Evolutionary conservation across 208 protist genomes (phyloP), one percentile per base, ranked within the genome.

Genomic region (Trypanosoma theileri): DNA sequence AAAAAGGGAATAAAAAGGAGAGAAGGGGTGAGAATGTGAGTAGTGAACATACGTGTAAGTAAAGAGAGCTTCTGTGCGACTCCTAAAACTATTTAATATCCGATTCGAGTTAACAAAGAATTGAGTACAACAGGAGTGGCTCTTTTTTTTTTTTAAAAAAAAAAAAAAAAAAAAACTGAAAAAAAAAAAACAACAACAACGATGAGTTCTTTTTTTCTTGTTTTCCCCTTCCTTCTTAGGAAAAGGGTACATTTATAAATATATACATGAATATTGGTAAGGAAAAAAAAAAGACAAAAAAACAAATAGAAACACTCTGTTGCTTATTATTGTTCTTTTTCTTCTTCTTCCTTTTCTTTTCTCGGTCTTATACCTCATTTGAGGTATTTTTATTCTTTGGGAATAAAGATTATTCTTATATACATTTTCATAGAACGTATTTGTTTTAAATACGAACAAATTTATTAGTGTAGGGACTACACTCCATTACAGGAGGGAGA

Each of bases 61-160:
- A 35, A 35, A 35, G 28, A 35, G 28, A 35, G 28, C 28, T 35
- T 35, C 28, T 35, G 28, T 1, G 28, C 28, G 28, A 51, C 28
- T 59, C 24, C 14, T 59, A 59, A 59, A 35, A 44, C 14, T 16
- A 42, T 62, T 52, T 52, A 62, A 51, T 62, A 50, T 46, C 35
- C 40, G 58, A 51, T 21, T 52, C 28, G 28, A 35, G 28, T 35
- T 35, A 35, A 35, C 28, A 35, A 35, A 35, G 28, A 6, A 6
- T 35, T 6, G 28, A 35, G 28, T 35, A 35, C 28, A 8, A 35
- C 28, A 35, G 28, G 28, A 35, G 28, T 35, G 6, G 6, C 28
- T 35, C 28, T 35, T 35, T 6, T 8, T 35, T 8, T 35, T n/a
- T n/a, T n/a, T n/a, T n/a, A 57, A 28, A 26, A 48, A 51, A 62